Evolutionary conservation across 2,329 filamentous ascomycete genomes (phyloP).

Genomic region (Beauveria sp.): DNA sequence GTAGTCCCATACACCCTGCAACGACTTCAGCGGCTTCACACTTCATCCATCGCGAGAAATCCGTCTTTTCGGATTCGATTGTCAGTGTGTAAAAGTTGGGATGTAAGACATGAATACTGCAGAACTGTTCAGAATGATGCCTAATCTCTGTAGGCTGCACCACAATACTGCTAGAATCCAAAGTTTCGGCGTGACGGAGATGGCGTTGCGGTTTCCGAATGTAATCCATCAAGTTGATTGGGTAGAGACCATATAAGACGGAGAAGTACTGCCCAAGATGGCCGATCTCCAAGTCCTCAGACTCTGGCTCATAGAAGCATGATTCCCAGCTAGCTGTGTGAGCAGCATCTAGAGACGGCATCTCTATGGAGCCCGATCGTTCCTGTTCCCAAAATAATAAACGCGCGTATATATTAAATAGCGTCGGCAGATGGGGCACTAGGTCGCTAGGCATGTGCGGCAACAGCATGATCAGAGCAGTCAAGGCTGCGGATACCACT

Average conservation of each 20-base stretch:
- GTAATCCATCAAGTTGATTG: conserved; percentile 80
- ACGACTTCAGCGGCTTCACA: conserved; percentile 74
- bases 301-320: conserved; percentile 51
- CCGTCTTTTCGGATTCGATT: conserved; percentile 69
- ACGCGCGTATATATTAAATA: conserved; percentile 77
- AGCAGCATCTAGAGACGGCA: conserved; percentile 32
- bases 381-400: conserved; percentile 70
- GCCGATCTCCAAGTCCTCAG: conserved; percentile 54
- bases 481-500: conserved; percentile 66
- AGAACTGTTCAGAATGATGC: conserved; percentile 66
- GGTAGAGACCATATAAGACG: conserved; percentile 74
- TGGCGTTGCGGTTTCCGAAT: conserved; percentile 75
- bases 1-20: conserved; percentile 70
- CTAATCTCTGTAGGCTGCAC: conserved; percentile 72
- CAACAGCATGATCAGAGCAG: conserved; percentile 70
- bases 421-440: conserved; percentile 57
- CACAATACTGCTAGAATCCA: conserved; percentile 65
- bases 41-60: conserved; percentile 70
- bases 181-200: conserved; percentile 63
- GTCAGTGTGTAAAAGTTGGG: conserved; percentile 80
- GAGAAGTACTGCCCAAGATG: conserved; percentile 72
- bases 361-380: conserved; percentile 31
- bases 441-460: conserved; percentile 72
- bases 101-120: conserved; percentile 66
- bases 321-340: conserved; percentile 51